Conservation (phyloP, 371 early-diverging fungal genomes). For the Haplosporangium sp. region DNA sequence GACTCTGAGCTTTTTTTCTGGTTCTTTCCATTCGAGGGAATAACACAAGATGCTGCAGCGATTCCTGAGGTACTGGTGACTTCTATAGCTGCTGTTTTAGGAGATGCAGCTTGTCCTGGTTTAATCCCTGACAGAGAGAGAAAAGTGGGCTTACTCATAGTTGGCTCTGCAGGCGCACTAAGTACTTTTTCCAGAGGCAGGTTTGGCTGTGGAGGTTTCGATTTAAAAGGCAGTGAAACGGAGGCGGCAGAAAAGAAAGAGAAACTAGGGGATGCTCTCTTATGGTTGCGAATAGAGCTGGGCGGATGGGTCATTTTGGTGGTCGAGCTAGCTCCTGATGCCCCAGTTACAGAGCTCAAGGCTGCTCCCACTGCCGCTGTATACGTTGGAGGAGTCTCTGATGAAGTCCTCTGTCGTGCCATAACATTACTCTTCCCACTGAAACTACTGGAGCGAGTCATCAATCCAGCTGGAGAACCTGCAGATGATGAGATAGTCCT, state of each 20-base stretch:
- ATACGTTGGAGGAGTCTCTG: constrained; percentile 52
- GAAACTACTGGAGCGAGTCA: constrained; percentile 52
- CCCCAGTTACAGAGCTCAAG: background rate
- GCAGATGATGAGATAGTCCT: constrained; percentile 16
- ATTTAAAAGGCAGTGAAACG: constrained; percentile 37
- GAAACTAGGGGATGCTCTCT: constrained; percentile 47
- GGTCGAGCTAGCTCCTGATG: background rate
- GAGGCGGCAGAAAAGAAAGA: constrained; percentile 43
- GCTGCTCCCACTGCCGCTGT: constrained; percentile 26
- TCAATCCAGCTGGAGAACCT: constrained; percentile 4
- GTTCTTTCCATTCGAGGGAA: background rate
- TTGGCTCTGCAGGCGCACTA: constrained; percentile 25
- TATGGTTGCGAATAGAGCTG: constrained; percentile 25
- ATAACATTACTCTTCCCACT: constrained; percentile 24
- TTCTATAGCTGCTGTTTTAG: constrained; percentile 37
- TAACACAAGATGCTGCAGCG: constrained; percentile 13
- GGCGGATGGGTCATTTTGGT: constrained; percentile 12
- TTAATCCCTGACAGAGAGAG: constrained; percentile 43
- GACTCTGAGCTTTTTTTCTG: background rate
- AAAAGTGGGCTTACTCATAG: constrained; percentile 17
- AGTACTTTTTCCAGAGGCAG: constrained; percentile 26
- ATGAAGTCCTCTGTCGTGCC: constrained; percentile 40
- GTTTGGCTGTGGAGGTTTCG: constrained; percentile 36
- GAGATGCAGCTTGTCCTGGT: constrained; percentile 35
- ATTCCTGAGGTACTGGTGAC: constrained; percentile 34